Percentiles rank a stretch among this genome's conserved stretches.
These are phyloP conservation scores for Globisporangium radiosum DNA, from an alignment of 352 stramenopile species.

Conservation along the genomic window DNA sequence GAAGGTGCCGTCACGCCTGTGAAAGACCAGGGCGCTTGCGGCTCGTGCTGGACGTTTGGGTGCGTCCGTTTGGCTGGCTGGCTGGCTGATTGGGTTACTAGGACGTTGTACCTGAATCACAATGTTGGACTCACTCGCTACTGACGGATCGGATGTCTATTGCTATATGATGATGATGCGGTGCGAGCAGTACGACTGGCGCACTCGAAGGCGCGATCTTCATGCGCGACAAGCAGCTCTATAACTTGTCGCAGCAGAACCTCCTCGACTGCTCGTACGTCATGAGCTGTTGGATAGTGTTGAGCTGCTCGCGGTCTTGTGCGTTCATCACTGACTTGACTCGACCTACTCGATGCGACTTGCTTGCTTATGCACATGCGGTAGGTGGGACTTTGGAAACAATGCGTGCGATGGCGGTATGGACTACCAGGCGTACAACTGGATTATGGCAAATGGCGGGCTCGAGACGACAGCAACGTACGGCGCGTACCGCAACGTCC, in stretches of 20 bases:
- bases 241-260: slow-evolving; percentile 86
- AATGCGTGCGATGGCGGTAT: slow-evolving; percentile 85
- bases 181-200: slow-evolving; percentile 56
- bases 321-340: too few species aligned
- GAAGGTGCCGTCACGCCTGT: slow-evolving; percentile 85
- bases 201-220: slow-evolving; percentile 75
- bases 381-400: slow-evolving; percentile 87
- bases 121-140: too few species aligned
- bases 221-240: slow-evolving; percentile 62
- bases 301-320: background rate
- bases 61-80: slow-evolving; percentile 12
- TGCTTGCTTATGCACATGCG: background rate
- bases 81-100: background rate
- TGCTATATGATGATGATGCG: too few species aligned
- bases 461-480: slow-evolving; percentile 82
- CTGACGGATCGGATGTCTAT: too few species aligned
- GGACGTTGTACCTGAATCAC: background rate
- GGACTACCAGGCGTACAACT: slow-evolving; percentile 88
- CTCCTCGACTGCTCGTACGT: slow-evolving; percentile 87
- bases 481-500: slow-evolving; percentile 80
- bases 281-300: too few species aligned
- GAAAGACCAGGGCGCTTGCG: slow-evolving; percentile 89
- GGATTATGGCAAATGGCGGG: slow-evolving; percentile 78
- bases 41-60: slow-evolving; percentile 91
- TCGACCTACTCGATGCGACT: too few species aligned